phyloP scores from a whole-genome alignment of 345 rosid genomes.

The Lepidium didymum region DNA sequence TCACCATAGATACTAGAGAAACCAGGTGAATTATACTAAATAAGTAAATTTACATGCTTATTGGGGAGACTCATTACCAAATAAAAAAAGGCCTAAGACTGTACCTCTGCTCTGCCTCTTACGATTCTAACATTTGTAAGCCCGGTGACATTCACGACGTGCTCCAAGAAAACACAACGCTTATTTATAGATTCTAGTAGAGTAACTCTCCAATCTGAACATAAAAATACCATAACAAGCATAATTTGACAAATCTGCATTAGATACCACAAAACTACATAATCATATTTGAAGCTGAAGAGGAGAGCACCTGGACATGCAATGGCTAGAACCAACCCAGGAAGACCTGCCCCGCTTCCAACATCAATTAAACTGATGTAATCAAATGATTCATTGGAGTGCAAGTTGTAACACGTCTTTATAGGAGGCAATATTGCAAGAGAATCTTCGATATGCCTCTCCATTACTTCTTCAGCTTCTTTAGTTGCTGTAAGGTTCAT shows the following conservation, averaged over 20 bases:
- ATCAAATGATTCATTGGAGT: slow-evolving; percentile 30
- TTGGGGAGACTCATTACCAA: neutral
- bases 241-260: neutral
- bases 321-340: slow-evolving; percentile 80
- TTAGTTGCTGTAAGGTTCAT: slow-evolving; percentile 85
- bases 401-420: slow-evolving; percentile 31
- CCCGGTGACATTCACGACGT: slow-evolving; percentile 52
- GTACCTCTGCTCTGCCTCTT: slow-evolving; percentile 94
- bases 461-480: slow-evolving; percentile 62
- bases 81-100: neutral
- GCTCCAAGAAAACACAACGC: slow-evolving; percentile 88
- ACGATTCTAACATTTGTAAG: slow-evolving; percentile 60
- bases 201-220: slow-evolving; percentile 76
- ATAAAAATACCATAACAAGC: neutral
- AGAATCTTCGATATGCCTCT: slow-evolving; percentile 82
- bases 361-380: slow-evolving; percentile 63
- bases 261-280: neutral
- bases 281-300: neutral
- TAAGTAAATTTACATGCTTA: neutral
- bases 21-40: neutral
- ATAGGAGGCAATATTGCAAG: slow-evolving; percentile 70
- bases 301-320: slow-evolving; percentile 56
- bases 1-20: neutral
- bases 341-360: slow-evolving; percentile 89
- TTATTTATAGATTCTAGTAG: slow-evolving; percentile 78